A percentile compares a stretch with the other conserved stretches of the same genome.
Evolutionary conservation across 345 rosid genomes (phyloP).

Genomic region (Populus tremula): DNA sequence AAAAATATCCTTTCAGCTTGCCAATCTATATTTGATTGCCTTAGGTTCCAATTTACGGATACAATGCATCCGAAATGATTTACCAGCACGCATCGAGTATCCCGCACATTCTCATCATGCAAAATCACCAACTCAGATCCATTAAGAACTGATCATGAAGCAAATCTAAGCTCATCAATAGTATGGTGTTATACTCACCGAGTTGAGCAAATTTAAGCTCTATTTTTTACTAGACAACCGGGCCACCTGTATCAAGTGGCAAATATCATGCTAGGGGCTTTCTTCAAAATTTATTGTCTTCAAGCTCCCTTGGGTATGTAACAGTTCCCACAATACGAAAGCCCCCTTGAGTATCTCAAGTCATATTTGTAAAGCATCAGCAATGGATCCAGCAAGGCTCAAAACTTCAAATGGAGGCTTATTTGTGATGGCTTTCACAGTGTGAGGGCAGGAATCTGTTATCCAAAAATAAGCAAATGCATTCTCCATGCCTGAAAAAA

Average conservation of each 20-base stretch:
- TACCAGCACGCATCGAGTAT: too few relatives aligned
- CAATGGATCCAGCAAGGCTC: slow-evolving; percentile 89
- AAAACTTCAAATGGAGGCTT: slow-evolving; percentile 82
- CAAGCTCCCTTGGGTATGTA: not conserved
- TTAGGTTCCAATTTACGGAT: not conserved
- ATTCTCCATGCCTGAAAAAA: slow-evolving; percentile 38
- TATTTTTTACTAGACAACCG: not conserved
- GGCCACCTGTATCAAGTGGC: not conserved
- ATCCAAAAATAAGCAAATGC: slow-evolving; percentile 91
- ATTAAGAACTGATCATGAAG: not conserved
- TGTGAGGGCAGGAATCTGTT: slow-evolving; percentile 88
- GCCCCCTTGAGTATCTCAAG: not conserved
- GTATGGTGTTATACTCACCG: not conserved
- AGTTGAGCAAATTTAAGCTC: not conserved
- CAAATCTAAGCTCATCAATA: too few relatives aligned
- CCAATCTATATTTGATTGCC: not conserved
- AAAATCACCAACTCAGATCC: not conserved
- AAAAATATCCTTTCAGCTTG: not conserved
- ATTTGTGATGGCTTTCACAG: slow-evolving; percentile 74
- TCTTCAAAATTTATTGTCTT: not conserved
- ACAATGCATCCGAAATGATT: too few relatives aligned
- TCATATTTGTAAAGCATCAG: slow-evolving; percentile 84
- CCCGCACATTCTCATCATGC: too few relatives aligned
- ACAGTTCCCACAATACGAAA: not conserved
- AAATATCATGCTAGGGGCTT: not conserved